Conservation (phyloP, 2,329 filamentous ascomycete species). For the Pseudopithomyces chartarum region DNA sequence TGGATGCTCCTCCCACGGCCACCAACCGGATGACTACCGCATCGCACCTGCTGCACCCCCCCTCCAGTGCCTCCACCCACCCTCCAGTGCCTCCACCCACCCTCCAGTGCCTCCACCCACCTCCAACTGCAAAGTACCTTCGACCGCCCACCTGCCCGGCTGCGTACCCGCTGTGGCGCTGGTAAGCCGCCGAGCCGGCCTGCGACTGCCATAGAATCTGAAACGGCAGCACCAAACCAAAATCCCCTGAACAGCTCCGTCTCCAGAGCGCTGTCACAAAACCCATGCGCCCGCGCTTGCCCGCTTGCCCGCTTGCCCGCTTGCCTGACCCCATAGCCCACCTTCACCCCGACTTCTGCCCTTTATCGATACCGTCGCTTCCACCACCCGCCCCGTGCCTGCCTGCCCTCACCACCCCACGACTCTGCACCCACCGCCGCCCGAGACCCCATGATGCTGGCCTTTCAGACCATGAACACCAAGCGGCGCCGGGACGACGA, state of each 20-base stretch:
- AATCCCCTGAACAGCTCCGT: slow-evolving; percentile 36
- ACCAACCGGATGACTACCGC: neutral
- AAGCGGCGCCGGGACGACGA: slow-evolving; percentile 43
- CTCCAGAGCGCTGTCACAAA: slow-evolving; percentile 40
- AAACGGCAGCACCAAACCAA: slow-evolving; percentile 32
- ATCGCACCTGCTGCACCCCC: neutral
- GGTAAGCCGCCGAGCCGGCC: slow-evolving; percentile 5
- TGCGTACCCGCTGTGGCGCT: slow-evolving; percentile 7
- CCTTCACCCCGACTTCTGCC: slow-evolving; percentile 17
- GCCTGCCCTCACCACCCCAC: slow-evolving; percentile 18
- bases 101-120: neutral
- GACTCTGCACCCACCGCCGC: slow-evolving; percentile 7
- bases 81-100: neutral
- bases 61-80: too few relatives aligned
- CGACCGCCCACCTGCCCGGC: slow-evolving; percentile 4
- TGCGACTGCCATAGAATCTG: slow-evolving; percentile 25
- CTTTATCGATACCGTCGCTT: slow-evolving; percentile 15
- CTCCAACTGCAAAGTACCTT: neutral
- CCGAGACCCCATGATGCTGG: slow-evolving; percentile 38
- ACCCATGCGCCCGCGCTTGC: slow-evolving; percentile 29
- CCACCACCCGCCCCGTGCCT: slow-evolving; percentile 4
- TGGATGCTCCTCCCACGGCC: slow-evolving; percentile 3
- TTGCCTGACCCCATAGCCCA: slow-evolving; percentile 15
- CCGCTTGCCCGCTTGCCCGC: slow-evolving; percentile 27
- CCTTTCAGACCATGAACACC: slow-evolving; percentile 33